Conservation (phyloP, 306 rosid genomes). For the Begonia masoniana region DNA sequence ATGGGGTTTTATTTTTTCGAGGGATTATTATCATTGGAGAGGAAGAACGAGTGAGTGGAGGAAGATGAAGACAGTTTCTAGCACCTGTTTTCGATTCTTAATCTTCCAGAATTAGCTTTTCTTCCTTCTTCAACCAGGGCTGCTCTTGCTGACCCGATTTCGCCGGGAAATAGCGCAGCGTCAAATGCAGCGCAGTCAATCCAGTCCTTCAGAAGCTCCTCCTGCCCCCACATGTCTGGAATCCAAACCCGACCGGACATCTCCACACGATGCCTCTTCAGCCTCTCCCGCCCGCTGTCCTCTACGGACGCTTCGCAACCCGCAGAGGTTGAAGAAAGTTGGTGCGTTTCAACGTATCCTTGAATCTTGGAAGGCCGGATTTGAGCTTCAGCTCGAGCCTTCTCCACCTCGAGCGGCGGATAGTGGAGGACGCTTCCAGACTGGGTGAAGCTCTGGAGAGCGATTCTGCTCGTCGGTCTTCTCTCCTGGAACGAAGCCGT, state of each 20-base stretch:
- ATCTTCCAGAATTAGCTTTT: neutral
- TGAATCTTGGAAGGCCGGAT: too few species aligned
- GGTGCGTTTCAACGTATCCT: too few species aligned
- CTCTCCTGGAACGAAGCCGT: too few species aligned
- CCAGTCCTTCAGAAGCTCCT: constrained; percentile 47
- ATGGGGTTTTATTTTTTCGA: too few species aligned
- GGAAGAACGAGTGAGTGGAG: too few species aligned
- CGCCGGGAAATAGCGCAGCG: constrained; percentile 10
- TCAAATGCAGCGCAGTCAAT: constrained; percentile 41
- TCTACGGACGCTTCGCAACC: neutral
- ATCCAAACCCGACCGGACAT: constrained; percentile 30
- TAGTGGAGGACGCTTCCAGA: too few species aligned
- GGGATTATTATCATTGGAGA: too few species aligned
- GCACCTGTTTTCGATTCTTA: constrained; percentile 7
- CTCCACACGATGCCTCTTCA: constrained; percentile 45
- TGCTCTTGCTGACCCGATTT: constrained; percentile 2
- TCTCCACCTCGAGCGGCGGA: too few species aligned
- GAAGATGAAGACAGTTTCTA: neutral
- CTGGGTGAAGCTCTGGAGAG: too few species aligned
- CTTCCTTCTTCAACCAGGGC: constrained; percentile 7
- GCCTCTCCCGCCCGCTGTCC: constrained; percentile 30
- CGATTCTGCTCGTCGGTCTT: too few species aligned
- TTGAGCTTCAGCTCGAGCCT: too few species aligned
- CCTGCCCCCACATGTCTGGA: constrained; percentile 56
- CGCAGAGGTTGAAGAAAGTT: too few species aligned